Percentiles rank a stretch among this genome's conserved stretches.
These are phyloP conservation scores for Umbilicaria muhlenbergii DNA, from an alignment of 495 filamentous ascomycete species.

Conservation along the genomic window DNA sequence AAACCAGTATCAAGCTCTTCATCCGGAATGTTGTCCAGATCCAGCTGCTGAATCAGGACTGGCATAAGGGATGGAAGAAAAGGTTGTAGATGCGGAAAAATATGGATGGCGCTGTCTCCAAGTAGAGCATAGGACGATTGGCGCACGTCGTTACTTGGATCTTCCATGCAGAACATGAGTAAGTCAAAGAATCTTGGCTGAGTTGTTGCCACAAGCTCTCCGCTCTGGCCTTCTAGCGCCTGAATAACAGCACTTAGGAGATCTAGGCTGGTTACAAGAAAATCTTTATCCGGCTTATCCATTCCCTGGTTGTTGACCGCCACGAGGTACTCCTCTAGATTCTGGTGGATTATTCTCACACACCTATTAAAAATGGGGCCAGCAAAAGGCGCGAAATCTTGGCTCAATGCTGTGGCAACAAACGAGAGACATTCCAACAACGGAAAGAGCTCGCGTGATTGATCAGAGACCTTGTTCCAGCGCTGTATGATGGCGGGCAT, in stretches of 20 bases:
- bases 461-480: constrained; percentile 75
- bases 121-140: constrained; percentile 94
- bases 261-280: constrained; percentile 90
- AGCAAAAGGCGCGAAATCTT: constrained; percentile 71
- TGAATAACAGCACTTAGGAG: constrained; percentile 90
- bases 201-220: constrained; percentile 55
- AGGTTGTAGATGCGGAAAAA: constrained; percentile 67
- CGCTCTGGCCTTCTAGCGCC: constrained; percentile 63
- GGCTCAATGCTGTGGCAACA: constrained; percentile 72
- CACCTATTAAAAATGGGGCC: constrained; percentile 72
- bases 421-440: constrained; percentile 91
- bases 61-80: constrained; percentile 60
- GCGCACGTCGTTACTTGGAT: constrained; percentile 78
- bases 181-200: constrained; percentile 81
- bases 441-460: constrained; percentile 88
- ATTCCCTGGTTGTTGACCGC: constrained; percentile 46
- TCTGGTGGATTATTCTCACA: constrained; percentile 78
- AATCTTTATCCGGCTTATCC: constrained; percentile 90
- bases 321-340: constrained; percentile 59
- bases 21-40: constrained; percentile 58
- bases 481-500: constrained; percentile 90
- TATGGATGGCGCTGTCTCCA: constrained; percentile 91
- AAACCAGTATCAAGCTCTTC: constrained; percentile 66
- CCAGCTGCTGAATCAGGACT: constrained; percentile 70
- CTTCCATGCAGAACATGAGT: constrained; percentile 83